phyloP scores from a whole-genome alignment of 495 filamentous ascomycete genomes.

The Penicillium turbatum region DNA sequence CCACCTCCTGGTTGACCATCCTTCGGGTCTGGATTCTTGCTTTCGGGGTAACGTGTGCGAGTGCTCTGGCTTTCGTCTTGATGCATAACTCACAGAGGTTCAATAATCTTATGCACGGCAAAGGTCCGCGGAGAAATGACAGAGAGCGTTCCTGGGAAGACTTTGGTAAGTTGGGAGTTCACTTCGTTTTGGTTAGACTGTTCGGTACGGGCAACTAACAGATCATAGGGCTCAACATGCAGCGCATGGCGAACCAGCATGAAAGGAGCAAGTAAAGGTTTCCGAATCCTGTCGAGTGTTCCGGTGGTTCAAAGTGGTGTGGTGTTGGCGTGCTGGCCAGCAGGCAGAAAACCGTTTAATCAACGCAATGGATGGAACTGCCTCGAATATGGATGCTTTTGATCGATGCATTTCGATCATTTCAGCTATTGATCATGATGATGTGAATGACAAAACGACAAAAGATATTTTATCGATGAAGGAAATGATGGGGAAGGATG shows the following conservation, averaged over 20 bases:
- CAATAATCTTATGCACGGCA: constrained; percentile 90
- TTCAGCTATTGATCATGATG: background rate
- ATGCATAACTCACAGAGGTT: constrained; percentile 72
- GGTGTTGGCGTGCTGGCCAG: no score
- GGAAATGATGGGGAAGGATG: no score
- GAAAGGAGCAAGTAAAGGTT: background rate
- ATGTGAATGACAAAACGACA: no score
- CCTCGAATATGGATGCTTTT: background rate
- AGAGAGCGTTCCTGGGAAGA: constrained; percentile 79
- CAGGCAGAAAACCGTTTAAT: no score
- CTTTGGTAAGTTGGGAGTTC: constrained; percentile 60
- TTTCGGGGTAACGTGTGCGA: constrained; percentile 68
- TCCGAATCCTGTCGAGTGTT: no score
- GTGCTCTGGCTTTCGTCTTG: constrained; percentile 69
- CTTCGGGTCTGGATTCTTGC: constrained; percentile 89
- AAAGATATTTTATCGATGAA: no score
- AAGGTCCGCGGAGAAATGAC: constrained; percentile 66
- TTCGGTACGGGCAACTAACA: constrained; percentile 17
- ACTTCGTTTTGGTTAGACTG: background rate
- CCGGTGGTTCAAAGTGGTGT: no score
- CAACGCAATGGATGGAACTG: background rate
- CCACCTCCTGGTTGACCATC: constrained; percentile 71
- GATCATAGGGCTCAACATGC: constrained; percentile 67
- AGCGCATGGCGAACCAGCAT: constrained; percentile 49
- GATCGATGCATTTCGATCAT: background rate